Conservation (phyloP, 768 basidiomycete species). For the Mycena crocata region DNA sequence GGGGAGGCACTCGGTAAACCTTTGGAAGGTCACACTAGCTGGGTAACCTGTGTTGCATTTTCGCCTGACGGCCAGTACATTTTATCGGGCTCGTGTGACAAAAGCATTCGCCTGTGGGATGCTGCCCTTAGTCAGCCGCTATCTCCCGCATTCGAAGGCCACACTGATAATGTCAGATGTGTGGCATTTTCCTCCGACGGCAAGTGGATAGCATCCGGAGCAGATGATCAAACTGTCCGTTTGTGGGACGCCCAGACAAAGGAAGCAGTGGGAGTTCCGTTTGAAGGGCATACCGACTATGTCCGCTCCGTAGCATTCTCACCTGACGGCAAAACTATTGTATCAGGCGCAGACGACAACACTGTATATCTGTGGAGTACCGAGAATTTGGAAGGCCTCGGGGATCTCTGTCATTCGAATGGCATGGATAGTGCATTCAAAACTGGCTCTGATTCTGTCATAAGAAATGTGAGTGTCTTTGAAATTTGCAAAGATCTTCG, state of each 20-base stretch:
- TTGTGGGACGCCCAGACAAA: conserved; percentile 1
- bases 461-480: background rate
- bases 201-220: background rate
- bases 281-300: background rate
- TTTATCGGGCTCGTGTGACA: background rate
- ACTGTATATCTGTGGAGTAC: conserved; percentile 6
- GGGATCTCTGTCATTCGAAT: no score
- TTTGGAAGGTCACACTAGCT: background rate
- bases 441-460: background rate
- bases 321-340: background rate
- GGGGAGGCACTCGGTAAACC: background rate
- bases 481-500: conserved; percentile 3
- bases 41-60: background rate
- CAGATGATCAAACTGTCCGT: background rate
- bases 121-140: background rate
- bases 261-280: background rate
- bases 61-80: background rate
- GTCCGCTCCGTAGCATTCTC: conserved; percentile 1
- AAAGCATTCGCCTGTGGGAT: background rate
- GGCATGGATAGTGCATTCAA: no score
- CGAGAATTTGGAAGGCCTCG: background rate
- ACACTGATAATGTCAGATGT: background rate
- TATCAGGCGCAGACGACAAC: conserved; percentile 2
- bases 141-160: background rate
- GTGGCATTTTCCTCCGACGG: background rate